Conservation (phyloP, 2,329 filamentous ascomycete species). For the Cryphonectria radicalis region DNA sequence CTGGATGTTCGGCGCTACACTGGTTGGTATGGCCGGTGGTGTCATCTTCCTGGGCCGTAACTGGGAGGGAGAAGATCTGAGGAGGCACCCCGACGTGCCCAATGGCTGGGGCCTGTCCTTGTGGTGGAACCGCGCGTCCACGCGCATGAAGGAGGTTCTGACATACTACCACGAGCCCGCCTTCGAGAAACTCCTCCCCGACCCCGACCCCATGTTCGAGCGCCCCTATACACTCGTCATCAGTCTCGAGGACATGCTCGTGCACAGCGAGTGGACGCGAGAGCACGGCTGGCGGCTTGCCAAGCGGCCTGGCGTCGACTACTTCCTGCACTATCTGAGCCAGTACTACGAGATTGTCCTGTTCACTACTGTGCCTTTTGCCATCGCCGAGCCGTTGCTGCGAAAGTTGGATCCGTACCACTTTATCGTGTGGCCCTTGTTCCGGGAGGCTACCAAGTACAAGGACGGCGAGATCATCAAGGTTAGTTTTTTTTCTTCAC, state of each 20-base stretch:
- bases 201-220: slow-evolving; percentile 76
- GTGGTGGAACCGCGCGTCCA: slow-evolving; percentile 81
- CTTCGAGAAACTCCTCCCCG: slow-evolving; percentile 89
- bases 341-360: slow-evolving; percentile 98
- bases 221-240: slow-evolving; percentile 92
- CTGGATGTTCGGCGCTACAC: slow-evolving; percentile 68
- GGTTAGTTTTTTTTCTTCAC: slow-evolving; percentile 51
- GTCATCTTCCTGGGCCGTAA: slow-evolving; percentile 82
- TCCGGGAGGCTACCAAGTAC: slow-evolving; percentile 95
- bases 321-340: slow-evolving; percentile 94
- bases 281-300: slow-evolving; percentile 95
- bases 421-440: slow-evolving; percentile 93
- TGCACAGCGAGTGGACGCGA: slow-evolving; percentile 92
- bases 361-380: slow-evolving; percentile 87
- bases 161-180: slow-evolving; percentile 96
- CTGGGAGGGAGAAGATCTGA: slow-evolving; percentile 81
- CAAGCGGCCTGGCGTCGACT: slow-evolving; percentile 93
- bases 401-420: slow-evolving; percentile 94
- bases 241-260: slow-evolving; percentile 88
- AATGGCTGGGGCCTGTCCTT: slow-evolving; percentile 76
- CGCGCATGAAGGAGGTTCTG: slow-evolving; percentile 74
- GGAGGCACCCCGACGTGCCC: slow-evolving; percentile 70
- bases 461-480: slow-evolving; percentile 96
- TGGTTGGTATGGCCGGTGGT: slow-evolving; percentile 59
- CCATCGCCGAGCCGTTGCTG: slow-evolving; percentile 83